Evolutionary conservation across 352 stramenopile species (phyloP), one percentile per base, ranked within the genome.

Genomic region (Globisporangium polare): DNA sequence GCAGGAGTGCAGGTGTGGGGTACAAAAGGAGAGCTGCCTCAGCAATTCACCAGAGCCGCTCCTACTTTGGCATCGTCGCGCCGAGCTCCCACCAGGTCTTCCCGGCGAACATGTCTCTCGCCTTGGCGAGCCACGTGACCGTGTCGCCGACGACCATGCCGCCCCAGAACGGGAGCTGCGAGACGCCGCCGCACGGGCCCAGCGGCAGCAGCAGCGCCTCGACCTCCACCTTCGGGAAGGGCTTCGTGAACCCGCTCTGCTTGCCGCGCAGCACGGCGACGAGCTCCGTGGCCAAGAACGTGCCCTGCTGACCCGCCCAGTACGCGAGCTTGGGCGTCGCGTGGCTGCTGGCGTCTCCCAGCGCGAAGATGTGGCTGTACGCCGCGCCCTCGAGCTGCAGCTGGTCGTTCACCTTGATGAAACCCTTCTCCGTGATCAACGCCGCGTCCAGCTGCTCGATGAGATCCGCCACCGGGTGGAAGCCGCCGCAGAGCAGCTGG

Each of bases 271-370:
- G 37, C 7, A 76, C 57, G 17, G 63, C 60, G 1, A 60, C 65
- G 27, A 88, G 57, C 47, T 83, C 33, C 59, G 6, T 60, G 42
- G 66, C 77, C 3, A 88, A 31, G 54, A 64, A 71, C 24, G 77
- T 78, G 7, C 72, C 79, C 29, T 89, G 79, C 18, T 78, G 56
- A 9, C 59, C 60, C 24, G 75, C 77, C 17, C 71, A 71, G 43
- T 75, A 74, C 5, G 58, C 69, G 62, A 81, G 66, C 56, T 89
- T 91, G 0, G 72, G 71, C 6, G 68, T 69, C 1, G 59, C 29
- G 35, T 89, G 76, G 59, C 80, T 74, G 67, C 71, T 86, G 31
- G 74, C 66, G 37, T 92, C 78, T 26, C 78, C 78, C 10, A 89
- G 9, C 3, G 70, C 78, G 41, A 88, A 88, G 37, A 90, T 67